phyloP scores from a whole-genome alignment of 306 rosid genomes.

The Crotalaria pallida region DNA sequence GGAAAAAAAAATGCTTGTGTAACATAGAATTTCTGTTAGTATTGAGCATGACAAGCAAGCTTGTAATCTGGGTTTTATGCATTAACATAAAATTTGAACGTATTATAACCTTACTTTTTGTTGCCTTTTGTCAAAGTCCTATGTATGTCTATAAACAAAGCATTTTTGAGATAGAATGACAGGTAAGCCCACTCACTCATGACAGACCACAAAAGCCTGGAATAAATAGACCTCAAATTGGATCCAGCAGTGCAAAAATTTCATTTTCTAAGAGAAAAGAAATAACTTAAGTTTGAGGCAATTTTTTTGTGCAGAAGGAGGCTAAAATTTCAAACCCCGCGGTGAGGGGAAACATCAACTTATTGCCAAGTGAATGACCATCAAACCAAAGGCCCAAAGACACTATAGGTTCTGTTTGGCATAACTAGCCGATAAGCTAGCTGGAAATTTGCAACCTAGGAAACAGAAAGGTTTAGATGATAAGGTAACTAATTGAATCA shows the following conservation, averaged over 20 bases:
- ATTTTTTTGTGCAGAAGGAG: background rate
- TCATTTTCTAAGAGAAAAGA: background rate
- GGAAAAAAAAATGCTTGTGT: background rate
- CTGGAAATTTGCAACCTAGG: no score
- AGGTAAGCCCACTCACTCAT: background rate
- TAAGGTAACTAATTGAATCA: no score
- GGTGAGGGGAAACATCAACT: background rate
- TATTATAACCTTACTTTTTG: background rate
- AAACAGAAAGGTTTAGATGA: no score
- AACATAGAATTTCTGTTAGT: background rate
- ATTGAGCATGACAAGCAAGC: background rate
- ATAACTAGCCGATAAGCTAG: no score
- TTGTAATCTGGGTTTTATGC: background rate
- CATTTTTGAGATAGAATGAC: background rate
- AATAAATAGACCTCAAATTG: constrained; percentile 3
- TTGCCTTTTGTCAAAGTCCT: background rate
- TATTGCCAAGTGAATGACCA: background rate
- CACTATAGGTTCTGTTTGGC: no score
- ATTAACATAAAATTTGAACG: background rate
- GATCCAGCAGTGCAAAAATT: background rate
- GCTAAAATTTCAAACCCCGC: background rate
- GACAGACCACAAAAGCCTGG: background rate
- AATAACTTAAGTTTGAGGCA: background rate
- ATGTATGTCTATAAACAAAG: background rate
- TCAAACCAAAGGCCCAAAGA: background rate